Percentiles rank a stretch among this genome's conserved stretches.
Evolutionary conservation across 345 rosid species (phyloP).

Genomic region (Populus nigra): DNA sequence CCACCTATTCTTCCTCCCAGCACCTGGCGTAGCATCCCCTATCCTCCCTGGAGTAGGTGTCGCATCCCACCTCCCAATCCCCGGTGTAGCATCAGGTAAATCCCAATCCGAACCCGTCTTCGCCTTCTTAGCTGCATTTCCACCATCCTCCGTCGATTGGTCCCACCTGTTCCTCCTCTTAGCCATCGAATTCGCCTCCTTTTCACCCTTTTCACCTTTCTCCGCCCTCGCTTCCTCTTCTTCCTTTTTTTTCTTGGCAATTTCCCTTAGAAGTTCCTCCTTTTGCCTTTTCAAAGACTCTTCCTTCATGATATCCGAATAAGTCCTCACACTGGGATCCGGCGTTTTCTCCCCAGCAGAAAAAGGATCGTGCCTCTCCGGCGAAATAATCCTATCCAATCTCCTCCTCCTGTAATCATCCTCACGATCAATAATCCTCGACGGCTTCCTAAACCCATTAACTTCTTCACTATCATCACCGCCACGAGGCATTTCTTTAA

Average conservation of each 20-base stretch:
- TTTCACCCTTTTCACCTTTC: constrained; percentile 36
- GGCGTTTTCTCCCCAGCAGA: constrained; percentile 93
- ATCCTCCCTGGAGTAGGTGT: constrained; percentile 71
- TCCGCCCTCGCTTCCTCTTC: constrained; percentile 69
- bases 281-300: constrained; percentile 57
- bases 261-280: constrained; percentile 54
- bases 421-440: constrained; percentile 82
- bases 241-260: constrained; percentile 70
- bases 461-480: constrained; percentile 52
- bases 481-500: constrained; percentile 72
- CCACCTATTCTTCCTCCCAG: constrained; percentile 91
- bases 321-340: constrained; percentile 69
- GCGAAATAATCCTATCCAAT: constrained; percentile 77
- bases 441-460: constrained; percentile 59
- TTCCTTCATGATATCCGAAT: constrained; percentile 85
- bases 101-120: constrained; percentile 90
- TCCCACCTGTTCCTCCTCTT: constrained; percentile 99
- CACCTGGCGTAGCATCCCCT: constrained; percentile 96
- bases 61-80: constrained; percentile 13
- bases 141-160: constrained; percentile 63
- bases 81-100: constrained; percentile 56
- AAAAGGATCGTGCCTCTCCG: constrained; percentile 88
- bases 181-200: constrained; percentile 28
- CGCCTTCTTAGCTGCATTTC: constrained; percentile 53
- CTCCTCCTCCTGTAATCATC: constrained; percentile 89